Base-by-base conservation (phyloP, 2,329 filamentous ascomycete genomes). In the Colletotrichum spinosum region DNA sequence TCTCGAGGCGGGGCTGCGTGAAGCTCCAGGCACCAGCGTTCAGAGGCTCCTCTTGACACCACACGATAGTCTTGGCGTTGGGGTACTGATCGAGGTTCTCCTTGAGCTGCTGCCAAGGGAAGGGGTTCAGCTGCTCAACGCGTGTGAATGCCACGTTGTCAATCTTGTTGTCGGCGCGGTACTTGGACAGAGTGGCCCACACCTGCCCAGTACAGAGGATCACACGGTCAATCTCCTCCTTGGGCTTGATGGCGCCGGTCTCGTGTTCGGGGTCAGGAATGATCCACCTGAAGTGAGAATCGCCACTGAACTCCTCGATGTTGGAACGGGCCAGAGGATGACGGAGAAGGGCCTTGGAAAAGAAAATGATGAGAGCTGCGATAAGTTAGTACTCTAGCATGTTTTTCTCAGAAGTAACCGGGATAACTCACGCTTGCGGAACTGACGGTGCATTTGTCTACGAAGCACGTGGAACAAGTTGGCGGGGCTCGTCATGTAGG, bases 1-100 rank as follows among this genome's bases (percentile, higher is more conserved):
- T 99, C 88, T 99, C 96, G 69, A 99, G 94, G 76, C 96, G 91
- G 38, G 96, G 96, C 83, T 99, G 96, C n/a, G 91, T 92, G 82
- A 96, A 98, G 77, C 89, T 94, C 96, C 96, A 99, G 51, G 93
- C 93, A 79, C 96, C 96, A 8, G 96, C 96, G 78, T 99, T 99
- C 66, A 99, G 88, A 38, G 96, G 96, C 84, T 99, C 96, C 80
- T 99, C 96, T 82, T 99, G 96, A 72, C 89, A 90, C 94, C 94
- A 99, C 69, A 99, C 94, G 71, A 99, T 94, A 69, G 94, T 95
- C 87, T 97, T 93, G 72, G 95, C 95, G 80, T 99, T 99, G 77
- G 94, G 93, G 85, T 99, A 99, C 79, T 84, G 89, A 84, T 99
- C 95, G 59, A 99, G 87, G 84, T 98, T 98, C 80, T 98, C 95